A percentile compares a stretch with the other conserved stretches of the same genome.
Conservation (phyloP, 306 rosid species). For the Sechiopsis laciniata region DNA sequence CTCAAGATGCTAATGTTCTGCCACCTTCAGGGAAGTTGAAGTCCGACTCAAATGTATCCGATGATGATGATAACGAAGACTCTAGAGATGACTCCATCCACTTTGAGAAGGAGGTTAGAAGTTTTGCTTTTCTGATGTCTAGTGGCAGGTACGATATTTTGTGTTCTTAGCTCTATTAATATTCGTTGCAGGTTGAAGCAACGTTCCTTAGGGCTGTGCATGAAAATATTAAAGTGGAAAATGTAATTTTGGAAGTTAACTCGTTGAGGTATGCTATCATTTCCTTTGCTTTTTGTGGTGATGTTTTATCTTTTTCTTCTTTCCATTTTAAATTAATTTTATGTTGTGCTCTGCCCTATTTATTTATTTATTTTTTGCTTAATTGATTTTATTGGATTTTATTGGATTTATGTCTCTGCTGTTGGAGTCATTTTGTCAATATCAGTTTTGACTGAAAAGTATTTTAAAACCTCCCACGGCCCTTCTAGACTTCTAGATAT, state of each 20-base stretch:
- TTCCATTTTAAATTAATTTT: neutral
- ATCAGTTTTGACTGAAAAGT: neutral
- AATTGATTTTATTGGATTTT: neutral
- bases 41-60: slow-evolving; percentile 56
- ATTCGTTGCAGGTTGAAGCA: slow-evolving; percentile 74
- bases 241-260: slow-evolving; percentile 75
- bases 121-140: slow-evolving; percentile 1
- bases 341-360: neutral
- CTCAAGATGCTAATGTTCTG: slow-evolving; percentile 51
- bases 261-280: slow-evolving; percentile 59
- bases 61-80: slow-evolving; percentile 53
- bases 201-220: slow-evolving; percentile 86
- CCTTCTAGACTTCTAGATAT: neutral
- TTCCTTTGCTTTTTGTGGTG: neutral
- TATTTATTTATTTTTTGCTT: neutral
- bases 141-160: neutral
- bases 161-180: slow-evolving; percentile 7
- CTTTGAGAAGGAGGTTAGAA: slow-evolving; percentile 78
- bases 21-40: slow-evolving; percentile 78
- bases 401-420: neutral
- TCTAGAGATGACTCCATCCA: slow-evolving; percentile 50
- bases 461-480: neutral
- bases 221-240: slow-evolving; percentile 67
- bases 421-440: slow-evolving; percentile 2
- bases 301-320: neutral